Percentiles rank a stretch among this genome's conserved stretches.
These are phyloP conservation scores for Nicotiana paniculata DNA, from an alignment of 257 asterid genomes.

Conservation along the genomic window DNA sequence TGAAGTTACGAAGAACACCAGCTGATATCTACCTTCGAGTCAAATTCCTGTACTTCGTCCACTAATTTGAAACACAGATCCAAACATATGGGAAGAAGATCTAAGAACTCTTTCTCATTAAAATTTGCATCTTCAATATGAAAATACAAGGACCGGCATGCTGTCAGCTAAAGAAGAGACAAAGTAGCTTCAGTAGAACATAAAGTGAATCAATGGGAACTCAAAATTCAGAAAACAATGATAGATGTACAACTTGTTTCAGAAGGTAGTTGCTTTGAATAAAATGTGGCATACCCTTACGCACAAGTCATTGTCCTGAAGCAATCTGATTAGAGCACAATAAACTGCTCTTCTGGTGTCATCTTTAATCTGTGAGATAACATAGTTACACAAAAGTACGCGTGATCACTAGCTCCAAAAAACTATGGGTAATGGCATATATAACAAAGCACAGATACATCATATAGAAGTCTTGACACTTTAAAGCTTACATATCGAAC, in stretches of 20 bases:
- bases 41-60: conserved; percentile 92
- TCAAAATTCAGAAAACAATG: conserved; percentile 10
- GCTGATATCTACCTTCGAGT: conserved; percentile 59
- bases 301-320: conserved; percentile 85
- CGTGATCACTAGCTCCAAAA: conserved; percentile 15
- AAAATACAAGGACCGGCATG: conserved; percentile 82
- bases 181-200: neutral
- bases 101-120: conserved; percentile 72
- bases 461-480: neutral
- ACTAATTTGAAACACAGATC: conserved; percentile 79
- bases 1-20: neutral
- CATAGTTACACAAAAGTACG: neutral
- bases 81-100: conserved; percentile 88
- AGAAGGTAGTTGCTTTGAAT: neutral
- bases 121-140: conserved; percentile 94
- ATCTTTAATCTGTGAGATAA: conserved; percentile 61
- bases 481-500: neutral
- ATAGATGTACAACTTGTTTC: neutral
- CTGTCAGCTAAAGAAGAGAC: conserved; percentile 61
- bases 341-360: conserved; percentile 85
- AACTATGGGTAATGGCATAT: neutral
- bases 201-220: conserved; percentile 3
- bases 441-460: neutral
- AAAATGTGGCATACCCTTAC: conserved; percentile 60
- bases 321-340: conserved; percentile 84